Evolutionary conservation across 1,139 yeast genomes (phyloP), one percentile per base, ranked within the genome.

Genomic region (Taphrina pruni): DNA sequence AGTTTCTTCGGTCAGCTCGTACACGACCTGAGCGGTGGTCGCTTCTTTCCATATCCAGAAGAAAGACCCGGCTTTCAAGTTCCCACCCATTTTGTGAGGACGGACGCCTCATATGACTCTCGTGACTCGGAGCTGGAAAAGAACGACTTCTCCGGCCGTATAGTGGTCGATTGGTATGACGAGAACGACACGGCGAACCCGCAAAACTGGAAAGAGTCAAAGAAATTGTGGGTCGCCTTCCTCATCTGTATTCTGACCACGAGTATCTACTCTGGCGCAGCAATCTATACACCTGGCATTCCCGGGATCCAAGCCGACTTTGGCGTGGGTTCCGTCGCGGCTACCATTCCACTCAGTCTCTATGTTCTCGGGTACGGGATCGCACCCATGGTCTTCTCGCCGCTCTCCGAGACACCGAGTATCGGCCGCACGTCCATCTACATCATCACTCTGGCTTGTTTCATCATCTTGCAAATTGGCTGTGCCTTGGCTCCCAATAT

Each of bases 361-460:
- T 84, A 87, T 72, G 91, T 93, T 0, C 85, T 88, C 69, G 83
- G 89, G 64, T 82, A 80, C 57, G 72, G 72, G 9, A 50, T 86
- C 48, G 96, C 96, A 3, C 96, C 96, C 0, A 79, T 89, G 73
- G 78, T 89, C 55, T 84, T 92, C 81, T 90, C 93, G 2, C 96
- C 97, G 5, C 78, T 90, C 54, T 87, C 93, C 17, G 69, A 62
- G 43, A 60, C 60, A 17, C 43, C 50, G 67, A 26, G 39, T 21
- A 14, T 51, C 35, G 91, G 91, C 1, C 80, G 91, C 73, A 84
- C 83, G 65, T 75, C 79, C 70, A 81, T 87, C 57, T 88, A 87
- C 76, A 73, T 83, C 35, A 66, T 79, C n/a, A 83, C 90, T 0
- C 78, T 87, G 73, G 83, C 86, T n/a, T 71, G 84, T 32, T 86